Evolutionary conservation across 177 flowering plant genomes (phyloP).

Genomic region (Telopea speciosissima): DNA sequence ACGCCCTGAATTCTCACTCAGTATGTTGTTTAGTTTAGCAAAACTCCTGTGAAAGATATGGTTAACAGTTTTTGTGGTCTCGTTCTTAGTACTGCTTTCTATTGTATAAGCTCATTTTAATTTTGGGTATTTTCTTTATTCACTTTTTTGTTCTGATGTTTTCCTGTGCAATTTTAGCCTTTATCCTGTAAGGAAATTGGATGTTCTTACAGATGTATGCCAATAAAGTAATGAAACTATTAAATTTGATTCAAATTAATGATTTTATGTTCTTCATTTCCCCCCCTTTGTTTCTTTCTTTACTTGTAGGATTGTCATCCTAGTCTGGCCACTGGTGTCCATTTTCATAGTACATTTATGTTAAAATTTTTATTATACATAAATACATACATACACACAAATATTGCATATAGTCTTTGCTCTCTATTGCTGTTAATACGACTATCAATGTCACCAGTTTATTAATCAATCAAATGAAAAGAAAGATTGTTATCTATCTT

Average conservation of each 20-base stretch:
- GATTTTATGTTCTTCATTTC: background rate
- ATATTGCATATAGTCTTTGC: too few relatives aligned
- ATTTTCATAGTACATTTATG: background rate
- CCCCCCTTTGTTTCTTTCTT: background rate
- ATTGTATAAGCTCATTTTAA: background rate
- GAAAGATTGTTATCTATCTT: too few relatives aligned
- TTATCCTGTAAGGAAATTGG: background rate
- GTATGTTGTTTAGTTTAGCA: conserved; percentile 36
- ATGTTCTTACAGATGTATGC: background rate
- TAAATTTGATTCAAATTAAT: background rate
- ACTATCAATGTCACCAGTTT: background rate
- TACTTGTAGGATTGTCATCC: background rate
- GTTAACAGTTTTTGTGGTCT: background rate
- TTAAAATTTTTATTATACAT: too few relatives aligned
- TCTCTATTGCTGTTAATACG: too few relatives aligned
- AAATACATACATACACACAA: too few relatives aligned
- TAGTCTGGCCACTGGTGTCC: background rate
- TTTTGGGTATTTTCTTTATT: background rate
- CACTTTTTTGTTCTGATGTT: background rate
- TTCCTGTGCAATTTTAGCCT: background rate
- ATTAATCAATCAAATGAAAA: background rate
- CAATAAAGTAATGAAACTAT: background rate
- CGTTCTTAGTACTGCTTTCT: background rate
- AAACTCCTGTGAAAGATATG: too few relatives aligned
- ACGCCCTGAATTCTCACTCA: conserved; percentile 67